Evolutionary conservation across 805 yeast genomes (phyloP), one percentile per base, ranked within the genome.

Genomic region (Candida namnaoensis): DNA sequence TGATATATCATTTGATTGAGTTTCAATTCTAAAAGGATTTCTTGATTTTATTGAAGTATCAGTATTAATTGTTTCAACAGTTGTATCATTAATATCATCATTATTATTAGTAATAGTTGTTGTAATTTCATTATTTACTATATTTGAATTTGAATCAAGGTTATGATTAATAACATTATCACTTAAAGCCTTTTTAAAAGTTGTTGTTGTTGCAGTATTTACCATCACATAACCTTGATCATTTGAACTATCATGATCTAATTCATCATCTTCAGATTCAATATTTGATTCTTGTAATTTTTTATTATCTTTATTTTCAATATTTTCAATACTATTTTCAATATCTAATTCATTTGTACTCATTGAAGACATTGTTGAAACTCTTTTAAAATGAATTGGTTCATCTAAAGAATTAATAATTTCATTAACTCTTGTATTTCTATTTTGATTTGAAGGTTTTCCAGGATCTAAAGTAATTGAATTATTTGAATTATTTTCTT

Each of bases 381-480:
- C 69, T 37, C 72, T 56, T 26, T 65, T 66, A 47, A 68, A 64
- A 41, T 60, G 62, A 19, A 67, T 62, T 8, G 71, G 69, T 25
- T 64, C 68, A 46, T 66, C 69, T 26, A 65, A 45, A 4, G 66
- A 55, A 40, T 53, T 41, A 48, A 67, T 62, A 7, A 26, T 33
- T 3, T 50, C 52, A 38, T 47, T 46, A 14, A 52, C 50, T 13
- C 50, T 43, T 34, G 38, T 35, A 37, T 46, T 51, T 5, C 13
- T 42, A 34, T 37, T 36, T 34, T 19, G 34, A 13, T 40, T 28
- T 9, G 46, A 39, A 9, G 64, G 63, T 44, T 61, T 67, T 0
- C 71, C 73, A 3, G 78, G 78, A 49, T 73, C 78, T 57, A 72
- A 58, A 2, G 73, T 68, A 34, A 65, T 58, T 40, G 62, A 53